These are phyloP conservation scores for Polytolypa hystricis DNA, from an alignment of 2,329 filamentous ascomycete species.

Conservation along the genomic window DNA sequence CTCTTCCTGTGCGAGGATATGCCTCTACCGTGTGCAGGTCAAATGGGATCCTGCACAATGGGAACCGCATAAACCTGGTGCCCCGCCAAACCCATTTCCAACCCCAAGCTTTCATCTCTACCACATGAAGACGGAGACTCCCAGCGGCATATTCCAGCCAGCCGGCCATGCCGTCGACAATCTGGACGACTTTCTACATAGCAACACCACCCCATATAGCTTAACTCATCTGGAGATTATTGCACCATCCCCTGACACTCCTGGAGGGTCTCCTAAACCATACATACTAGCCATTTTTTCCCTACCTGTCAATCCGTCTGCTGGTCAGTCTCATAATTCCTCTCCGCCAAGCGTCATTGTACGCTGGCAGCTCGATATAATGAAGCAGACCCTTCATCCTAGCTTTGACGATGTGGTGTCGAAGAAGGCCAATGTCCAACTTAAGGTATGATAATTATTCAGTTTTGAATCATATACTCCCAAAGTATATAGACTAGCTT, in stretches of 20 bases:
- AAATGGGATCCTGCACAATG: slow-evolving; percentile 57
- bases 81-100: slow-evolving; percentile 19
- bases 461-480: slow-evolving; percentile 8
- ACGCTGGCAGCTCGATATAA: slow-evolving; percentile 66
- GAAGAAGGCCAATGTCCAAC: slow-evolving; percentile 46
- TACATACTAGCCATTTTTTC: slow-evolving; percentile 66
- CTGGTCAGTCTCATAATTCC: slow-evolving; percentile 42
- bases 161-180: slow-evolving; percentile 16
- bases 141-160: slow-evolving; percentile 21
- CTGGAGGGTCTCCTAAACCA: slow-evolving; percentile 41
- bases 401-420: slow-evolving; percentile 66
- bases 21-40: slow-evolving; percentile 61
- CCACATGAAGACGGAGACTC: slow-evolving; percentile 28
- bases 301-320: slow-evolving; percentile 41
- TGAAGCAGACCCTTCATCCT: slow-evolving; percentile 55
- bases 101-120: slow-evolving; percentile 27
- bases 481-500: slow-evolving; percentile 2
- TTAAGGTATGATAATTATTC: slow-evolving; percentile 25
- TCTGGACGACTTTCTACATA: slow-evolving; percentile 15
- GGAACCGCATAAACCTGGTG: slow-evolving; percentile 31
- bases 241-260: slow-evolving; percentile 51
- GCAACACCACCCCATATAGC: slow-evolving; percentile 37
- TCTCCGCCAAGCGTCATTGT: slow-evolving; percentile 59
- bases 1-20: slow-evolving; percentile 55
- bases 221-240: slow-evolving; percentile 68